Evolutionary conservation across 2,329 filamentous ascomycete genomes (phyloP), one percentile per base, ranked within the genome.

Genomic region (Samsoniella hepiali): DNA sequence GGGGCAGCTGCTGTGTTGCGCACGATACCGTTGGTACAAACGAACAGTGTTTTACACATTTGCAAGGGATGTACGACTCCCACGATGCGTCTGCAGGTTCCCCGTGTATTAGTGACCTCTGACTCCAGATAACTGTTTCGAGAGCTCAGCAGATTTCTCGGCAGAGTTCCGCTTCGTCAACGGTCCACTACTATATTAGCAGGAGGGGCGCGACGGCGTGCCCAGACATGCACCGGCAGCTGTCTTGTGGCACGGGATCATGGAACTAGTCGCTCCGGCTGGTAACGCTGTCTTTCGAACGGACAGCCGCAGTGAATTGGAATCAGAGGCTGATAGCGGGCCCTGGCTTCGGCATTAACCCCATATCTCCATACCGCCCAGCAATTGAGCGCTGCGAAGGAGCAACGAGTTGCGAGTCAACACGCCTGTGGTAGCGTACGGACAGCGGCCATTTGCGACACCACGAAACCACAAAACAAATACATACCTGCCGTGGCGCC

Each of bases 161-260:
- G 47, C 47, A 17, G 49, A 42, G 34, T 31, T 53, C 47, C 44
- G 47, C 27, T 42, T 53, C 47, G 34, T 44, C 36, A 44, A 44
- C 49, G 58, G 47, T 36, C 58, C 49, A 60, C 58, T 32, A 36
- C 47, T 50, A 44, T 36, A 60, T 53, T 53, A 38, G 27, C 29
- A 45, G 10, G 36, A 45, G 47, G 58, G 44, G 58, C 47, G 36
- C 36, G 44, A 38, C 17, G 38, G 38, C 40, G 31, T 34, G 36
- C 47, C 58, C 17, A 53, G 47, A 60, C 36, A 60, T 53, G 49
- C 47, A 60, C 58, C 58, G 29, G 58, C 58, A 60, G 58, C 58
- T 51, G 34, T 34, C 49, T 60, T 53, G 58, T 34, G 58, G 58
- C 58, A 60, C 58, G 58, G 58, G 58, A 60, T 60, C 58, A 60